Percentiles rank a stretch among this genome's conserved stretches.
phyloP scores from a whole-genome alignment of 2,329 filamentous ascomycete genomes.

The Pseudogymnoascus sp. region DNA sequence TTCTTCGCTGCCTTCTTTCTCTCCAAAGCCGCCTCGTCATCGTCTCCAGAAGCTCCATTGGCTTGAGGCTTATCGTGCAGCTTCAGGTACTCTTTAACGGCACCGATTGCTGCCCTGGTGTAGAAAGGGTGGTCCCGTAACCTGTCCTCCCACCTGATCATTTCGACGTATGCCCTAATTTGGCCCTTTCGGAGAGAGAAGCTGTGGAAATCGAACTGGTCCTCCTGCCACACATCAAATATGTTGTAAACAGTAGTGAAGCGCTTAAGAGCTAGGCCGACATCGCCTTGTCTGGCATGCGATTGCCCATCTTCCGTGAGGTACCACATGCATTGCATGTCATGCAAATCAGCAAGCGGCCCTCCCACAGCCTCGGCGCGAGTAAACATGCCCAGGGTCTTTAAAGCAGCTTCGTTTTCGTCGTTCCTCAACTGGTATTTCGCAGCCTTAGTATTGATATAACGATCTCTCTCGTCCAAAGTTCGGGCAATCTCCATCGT shows the following conservation, averaged over 20 bases:
- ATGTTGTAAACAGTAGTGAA: constrained; percentile 85
- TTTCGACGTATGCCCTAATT: constrained; percentile 88
- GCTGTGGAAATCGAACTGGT: constrained; percentile 97
- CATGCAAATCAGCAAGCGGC: constrained; percentile 80
- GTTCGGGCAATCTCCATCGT: constrained; percentile 81
- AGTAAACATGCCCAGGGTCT: constrained; percentile 91
- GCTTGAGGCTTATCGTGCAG: constrained; percentile 68
- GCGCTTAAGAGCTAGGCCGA: constrained; percentile 82
- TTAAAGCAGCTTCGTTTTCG: constrained; percentile 76
- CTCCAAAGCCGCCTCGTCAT: constrained; percentile 54
- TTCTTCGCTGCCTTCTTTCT: constrained; percentile 86
- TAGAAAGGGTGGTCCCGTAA: constrained; percentile 91
- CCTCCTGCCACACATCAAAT: constrained; percentile 96
- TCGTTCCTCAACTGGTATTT: constrained; percentile 95
- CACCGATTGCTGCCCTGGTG: constrained; percentile 72
- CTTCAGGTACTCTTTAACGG: constrained; percentile 71
- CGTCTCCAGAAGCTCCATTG: constrained; percentile 48
- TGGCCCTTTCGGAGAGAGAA: constrained; percentile 97
- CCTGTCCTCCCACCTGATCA: constrained; percentile 93
- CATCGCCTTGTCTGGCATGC: constrained; percentile 72
- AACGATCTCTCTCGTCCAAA: constrained; percentile 83
- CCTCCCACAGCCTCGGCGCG: constrained; percentile 83
- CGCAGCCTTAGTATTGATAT: constrained; percentile 96
- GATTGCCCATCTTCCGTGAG: constrained; percentile 91
- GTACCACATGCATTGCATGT: constrained; percentile 99